Conservation (phyloP, 1,284 basidiomycete species). For the Schizophyllum commune region DNA sequence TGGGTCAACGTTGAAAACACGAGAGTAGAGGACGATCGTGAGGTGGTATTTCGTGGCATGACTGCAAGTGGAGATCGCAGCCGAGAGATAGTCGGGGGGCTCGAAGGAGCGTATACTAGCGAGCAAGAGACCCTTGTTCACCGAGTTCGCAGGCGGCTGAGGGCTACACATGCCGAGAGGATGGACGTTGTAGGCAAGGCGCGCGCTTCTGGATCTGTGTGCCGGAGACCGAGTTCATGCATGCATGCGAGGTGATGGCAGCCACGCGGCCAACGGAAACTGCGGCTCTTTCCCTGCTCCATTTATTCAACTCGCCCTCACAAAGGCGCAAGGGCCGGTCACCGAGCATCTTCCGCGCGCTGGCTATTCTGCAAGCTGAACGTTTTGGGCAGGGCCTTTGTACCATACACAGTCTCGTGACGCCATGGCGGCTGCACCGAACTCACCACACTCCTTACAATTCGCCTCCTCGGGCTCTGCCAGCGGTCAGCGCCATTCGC, state of each 20-base stretch:
- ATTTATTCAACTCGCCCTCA: too few relatives aligned
- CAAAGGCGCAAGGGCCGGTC: neutral
- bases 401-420: neutral
- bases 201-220: neutral
- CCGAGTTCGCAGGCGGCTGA: neutral
- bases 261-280: too few relatives aligned
- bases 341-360: neutral
- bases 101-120: conserved; percentile 42
- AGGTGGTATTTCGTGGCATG: conserved; percentile 40
- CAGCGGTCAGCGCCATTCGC: neutral
- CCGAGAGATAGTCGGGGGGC: conserved; percentile 44
- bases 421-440: neutral
- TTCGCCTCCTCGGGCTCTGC: neutral
- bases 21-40: conserved; percentile 54
- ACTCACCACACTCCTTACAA: neutral
- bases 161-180: neutral
- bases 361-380: neutral
- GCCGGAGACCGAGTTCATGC: neutral
- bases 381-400: neutral
- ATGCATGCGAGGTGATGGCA: neutral
- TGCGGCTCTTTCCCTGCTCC: too few relatives aligned
- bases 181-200: neutral
- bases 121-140: conserved; percentile 36
- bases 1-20: conserved; percentile 37
- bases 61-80: conserved; percentile 43